phyloP scores from a whole-genome alignment of 768 basidiomycete species.

The Boletus rubescentipes region DNA sequence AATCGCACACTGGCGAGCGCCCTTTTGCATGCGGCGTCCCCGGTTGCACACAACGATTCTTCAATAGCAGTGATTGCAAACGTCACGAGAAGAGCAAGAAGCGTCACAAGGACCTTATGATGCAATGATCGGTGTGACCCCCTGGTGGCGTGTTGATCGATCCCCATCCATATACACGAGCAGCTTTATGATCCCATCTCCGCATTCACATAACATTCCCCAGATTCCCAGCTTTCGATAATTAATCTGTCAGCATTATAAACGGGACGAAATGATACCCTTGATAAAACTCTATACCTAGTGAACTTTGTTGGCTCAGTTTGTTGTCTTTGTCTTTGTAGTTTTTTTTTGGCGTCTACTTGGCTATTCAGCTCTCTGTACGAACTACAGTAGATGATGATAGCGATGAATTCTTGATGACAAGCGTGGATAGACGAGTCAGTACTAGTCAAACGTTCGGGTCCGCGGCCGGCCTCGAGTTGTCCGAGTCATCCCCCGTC shows the following conservation, averaged over 20 bases:
- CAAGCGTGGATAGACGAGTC: not conserved
- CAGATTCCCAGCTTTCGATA: not conserved
- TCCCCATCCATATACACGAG: constrained; percentile 8
- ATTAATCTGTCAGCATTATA: constrained; percentile 1
- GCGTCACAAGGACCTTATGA: constrained; percentile 26
- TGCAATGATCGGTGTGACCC: constrained; percentile 13
- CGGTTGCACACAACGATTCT: constrained; percentile 30
- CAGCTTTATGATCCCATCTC: constrained; percentile 8
- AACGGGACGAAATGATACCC: constrained; percentile 23
- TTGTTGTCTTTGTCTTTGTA: not conserved
- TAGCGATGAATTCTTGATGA: not conserved
- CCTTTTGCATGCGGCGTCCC: constrained; percentile 25
- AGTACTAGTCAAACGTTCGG: not conserved
- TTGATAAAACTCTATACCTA: constrained; percentile 14
- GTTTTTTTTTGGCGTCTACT: not conserved
- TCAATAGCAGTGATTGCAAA: constrained; percentile 34
- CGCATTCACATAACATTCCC: constrained; percentile 8
- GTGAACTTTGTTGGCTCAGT: constrained; percentile 3
- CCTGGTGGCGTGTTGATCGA: constrained; percentile 23
- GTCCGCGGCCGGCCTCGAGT: not conserved
- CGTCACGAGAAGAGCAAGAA: constrained; percentile 35
- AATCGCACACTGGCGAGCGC: constrained; percentile 29
- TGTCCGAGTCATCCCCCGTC: constrained; percentile 5
- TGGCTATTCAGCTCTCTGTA: constrained; percentile 7
- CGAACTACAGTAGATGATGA: constrained; percentile 6